A percentile compares a stretch with the other conserved stretches of the same genome.
These are phyloP conservation scores for Corylus heterophylla DNA, from an alignment of 306 rosid species.

Conservation along the genomic window DNA sequence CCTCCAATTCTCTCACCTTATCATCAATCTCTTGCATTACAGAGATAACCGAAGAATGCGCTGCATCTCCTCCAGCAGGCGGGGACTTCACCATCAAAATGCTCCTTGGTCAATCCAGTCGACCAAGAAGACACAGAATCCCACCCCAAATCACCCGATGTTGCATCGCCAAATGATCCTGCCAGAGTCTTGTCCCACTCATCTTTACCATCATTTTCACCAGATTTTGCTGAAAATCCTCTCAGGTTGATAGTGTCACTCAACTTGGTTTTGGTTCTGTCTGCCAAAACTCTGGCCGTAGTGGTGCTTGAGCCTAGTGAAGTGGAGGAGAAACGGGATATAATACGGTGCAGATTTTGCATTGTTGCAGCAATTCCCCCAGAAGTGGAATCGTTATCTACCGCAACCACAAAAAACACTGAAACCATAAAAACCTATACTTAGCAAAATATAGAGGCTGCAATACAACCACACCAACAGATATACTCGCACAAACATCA, in stretches of 20 bases:
- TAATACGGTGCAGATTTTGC: constrained; percentile 42
- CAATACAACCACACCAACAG: background rate
- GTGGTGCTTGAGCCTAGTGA: constrained; percentile 27
- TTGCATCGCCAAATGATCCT: constrained; percentile 25
- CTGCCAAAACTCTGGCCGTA: constrained; percentile 29
- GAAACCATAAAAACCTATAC: background rate
- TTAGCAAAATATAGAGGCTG: background rate
- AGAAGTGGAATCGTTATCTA: background rate
- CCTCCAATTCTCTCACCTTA: constrained; percentile 47
- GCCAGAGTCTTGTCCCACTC: constrained; percentile 39
- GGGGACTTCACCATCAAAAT: constrained; percentile 70
- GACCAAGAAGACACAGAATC: constrained; percentile 67
- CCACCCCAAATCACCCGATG: constrained; percentile 36
- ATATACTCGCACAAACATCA: background rate
- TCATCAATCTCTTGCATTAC: constrained; percentile 64
- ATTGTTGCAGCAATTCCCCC: constrained; percentile 17
- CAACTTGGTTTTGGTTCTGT: constrained; percentile 23
- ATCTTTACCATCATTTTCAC: constrained; percentile 31
- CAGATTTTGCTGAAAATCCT: constrained; percentile 41
- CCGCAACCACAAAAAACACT: background rate
- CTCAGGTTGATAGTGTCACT: constrained; percentile 9
- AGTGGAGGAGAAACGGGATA: constrained; percentile 32
- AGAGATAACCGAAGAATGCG: constrained; percentile 30
- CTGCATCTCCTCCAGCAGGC: constrained; percentile 8
- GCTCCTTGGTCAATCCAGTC: constrained; percentile 65